A percentile compares a stretch with the other conserved stretches of the same genome.
These are phyloP conservation scores for Stenocarpella maydis DNA, from an alignment of 2,329 filamentous ascomycete genomes.

Conservation along the genomic window DNA sequence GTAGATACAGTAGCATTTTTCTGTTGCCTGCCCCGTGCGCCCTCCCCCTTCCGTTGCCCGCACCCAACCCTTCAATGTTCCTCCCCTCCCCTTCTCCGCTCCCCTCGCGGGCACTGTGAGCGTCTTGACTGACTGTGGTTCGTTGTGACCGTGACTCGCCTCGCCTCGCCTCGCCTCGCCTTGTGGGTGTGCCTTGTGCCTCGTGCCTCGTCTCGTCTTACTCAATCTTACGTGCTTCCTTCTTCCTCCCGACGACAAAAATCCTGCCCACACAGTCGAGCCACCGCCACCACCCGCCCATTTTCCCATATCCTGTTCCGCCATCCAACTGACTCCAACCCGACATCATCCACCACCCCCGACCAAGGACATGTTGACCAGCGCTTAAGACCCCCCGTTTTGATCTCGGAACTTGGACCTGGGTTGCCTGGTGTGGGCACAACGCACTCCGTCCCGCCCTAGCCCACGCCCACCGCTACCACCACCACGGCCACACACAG, in stretches of 20 bases:
- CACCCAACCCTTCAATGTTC: too few relatives aligned
- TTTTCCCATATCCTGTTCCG: not conserved
- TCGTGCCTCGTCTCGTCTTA: constrained; percentile 27
- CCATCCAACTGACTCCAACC: not conserved
- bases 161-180: not conserved
- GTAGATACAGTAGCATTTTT: not conserved
- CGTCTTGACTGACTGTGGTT: not conserved
- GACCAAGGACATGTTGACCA: constrained; percentile 10
- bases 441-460: not conserved
- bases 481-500: not conserved
- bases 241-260: constrained; percentile 2
- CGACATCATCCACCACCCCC: not conserved
- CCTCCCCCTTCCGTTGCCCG: not conserved
- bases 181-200: constrained; percentile 28
- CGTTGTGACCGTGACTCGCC: too few relatives aligned
- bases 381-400: constrained; percentile 4
- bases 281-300: constrained; percentile 4
- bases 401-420: constrained; percentile 10
- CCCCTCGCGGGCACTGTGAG: too few relatives aligned
- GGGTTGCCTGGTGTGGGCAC: constrained; percentile 13
- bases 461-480: not conserved
- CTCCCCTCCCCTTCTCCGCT: too few relatives aligned
- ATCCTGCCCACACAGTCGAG: not conserved
- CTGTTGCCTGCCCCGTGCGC: constrained; percentile 30
- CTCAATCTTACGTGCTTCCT: constrained; percentile 25